Evolutionary conservation across 169 alveolate species (phyloP).

Genomic region (Cryptosporidium viatorum): DNA sequence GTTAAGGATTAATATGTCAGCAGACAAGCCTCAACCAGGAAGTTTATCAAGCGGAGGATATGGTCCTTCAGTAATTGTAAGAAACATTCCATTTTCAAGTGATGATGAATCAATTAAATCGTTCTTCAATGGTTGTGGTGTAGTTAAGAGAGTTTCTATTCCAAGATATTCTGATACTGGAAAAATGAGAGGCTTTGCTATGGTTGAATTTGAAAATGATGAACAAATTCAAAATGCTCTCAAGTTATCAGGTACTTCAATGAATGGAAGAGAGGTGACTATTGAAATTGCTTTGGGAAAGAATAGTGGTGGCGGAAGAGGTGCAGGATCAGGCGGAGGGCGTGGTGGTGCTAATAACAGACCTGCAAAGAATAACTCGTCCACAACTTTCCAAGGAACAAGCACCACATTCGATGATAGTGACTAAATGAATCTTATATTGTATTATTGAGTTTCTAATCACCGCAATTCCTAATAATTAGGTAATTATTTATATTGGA

Average conservation of each 20-base stretch:
- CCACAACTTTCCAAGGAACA: conserved; percentile 61
- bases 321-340: conserved; percentile 7
- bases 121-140: conserved; percentile 57
- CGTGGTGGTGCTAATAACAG: conserved; percentile 11
- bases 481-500: neutral
- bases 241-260: conserved; percentile 59
- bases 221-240: conserved; percentile 71
- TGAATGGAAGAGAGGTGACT: conserved; percentile 69
- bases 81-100: conserved; percentile 64
- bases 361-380: neutral
- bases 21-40: conserved; percentile 83
- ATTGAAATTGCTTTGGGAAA: conserved; percentile 67
- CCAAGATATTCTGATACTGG: conserved; percentile 75
- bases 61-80: conserved; percentile 73
- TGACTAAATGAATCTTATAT: conserved; percentile 12
- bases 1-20: conserved; percentile 87
- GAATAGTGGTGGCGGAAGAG: conserved; percentile 7
- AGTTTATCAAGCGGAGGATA: conserved; percentile 79
- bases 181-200: conserved; percentile 73
- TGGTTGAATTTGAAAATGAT: conserved; percentile 72
- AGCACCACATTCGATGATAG: conserved; percentile 70
- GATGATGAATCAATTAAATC: conserved; percentile 63
- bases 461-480: neutral
- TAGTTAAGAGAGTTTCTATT: conserved; percentile 54
- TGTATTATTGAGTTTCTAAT: neutral